Evolutionary conservation across 345 rosid species (phyloP), one percentile per base, ranked within the genome.

Genomic region (Eucalyptus erythrocorys): DNA sequence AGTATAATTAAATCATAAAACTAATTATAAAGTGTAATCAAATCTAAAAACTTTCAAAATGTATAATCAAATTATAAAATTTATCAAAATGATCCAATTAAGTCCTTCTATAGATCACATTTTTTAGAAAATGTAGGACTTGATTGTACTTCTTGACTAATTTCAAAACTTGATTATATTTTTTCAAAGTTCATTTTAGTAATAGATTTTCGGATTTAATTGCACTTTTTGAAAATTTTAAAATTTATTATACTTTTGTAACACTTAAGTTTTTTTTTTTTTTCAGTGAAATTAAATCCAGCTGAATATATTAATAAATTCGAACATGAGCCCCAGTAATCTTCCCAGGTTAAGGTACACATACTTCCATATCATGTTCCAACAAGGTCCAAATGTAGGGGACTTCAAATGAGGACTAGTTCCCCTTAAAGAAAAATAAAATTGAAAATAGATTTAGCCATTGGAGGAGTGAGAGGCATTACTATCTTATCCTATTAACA

Each of bases 41-140:
- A 12, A 5, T 48, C 50, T 12, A 3, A 48, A 12, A 48, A 13
- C 16, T 48, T 48, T 48, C 14, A 3, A 48, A 48, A 48, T 12
- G 13, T 55, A 24, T 2, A 55, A 55, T 55, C 61, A 24, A 55
- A 21, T 9, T 22, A 22, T 21, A 55, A 55, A 55, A 55, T 8
- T 55, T 55, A 21, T 55, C 30, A 55, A 55, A 55, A 22, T 55
- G 1, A 2, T 55, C 61, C 3, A 55, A 55, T 9, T 10, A 55
- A 55, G 5, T 4, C 30, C 1, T 55, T 55, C 1, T 0, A 0
- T 55, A 2, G 0, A 24, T 24, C 0, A 0, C 30, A 55, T 10
- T 9, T 55, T 55, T 55, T 55, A 22, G 12, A 55, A 55, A 55
- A 1, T 55, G 22, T 55, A 55, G 3, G 0, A 24, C 5, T 55